Evolutionary conservation across 306 rosid genomes (phyloP), one percentile per base, ranked within the genome.

Genomic region (Lotus japonicus): DNA sequence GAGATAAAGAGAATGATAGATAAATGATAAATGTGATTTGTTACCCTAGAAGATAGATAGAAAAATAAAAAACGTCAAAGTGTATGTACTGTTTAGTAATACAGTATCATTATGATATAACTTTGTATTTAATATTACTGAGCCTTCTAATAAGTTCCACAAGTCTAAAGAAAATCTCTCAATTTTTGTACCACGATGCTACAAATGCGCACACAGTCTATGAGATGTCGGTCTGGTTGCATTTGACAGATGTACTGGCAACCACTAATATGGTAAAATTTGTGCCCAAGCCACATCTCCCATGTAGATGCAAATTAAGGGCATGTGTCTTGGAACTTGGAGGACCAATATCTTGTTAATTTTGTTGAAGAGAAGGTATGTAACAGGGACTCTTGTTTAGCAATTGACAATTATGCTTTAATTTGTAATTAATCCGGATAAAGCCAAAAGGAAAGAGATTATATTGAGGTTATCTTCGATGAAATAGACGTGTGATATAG

Each of bases 311-410:
- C 64, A 66, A 46, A 49, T 21, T 21, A n/a, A n/a, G 61, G 41
- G 49, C 85, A 81, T 56, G 85, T 76, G 85, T 68, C 69, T 81
- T 72, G 82, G 82, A 81, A 81, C 79, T 72, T 67, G 82, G 38
- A 62, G 14, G 12, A 5, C n/a, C 12, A 41, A 41, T 13, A 64
- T 42, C 54, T 23, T 52, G 58, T 26, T 26, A 26, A 3, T 2
- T 31, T 31, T 31, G 28, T 71, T 41, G n/a, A 54, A 64, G 58
- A 71, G 23, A 39, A 39, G 43, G 21, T 70, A 35, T 59, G 18
- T 42, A 28, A 53, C 38, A 21, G 23, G 31, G 41, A 53, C 1
- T 35, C 17, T 55, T 63, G 1, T 55, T 66, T 64, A 28, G 31
- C 61, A 36, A 64, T 48, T 38, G 50, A 71, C 44, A 38, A 44